Base-by-base conservation (phyloP, 176 grass and related monocot species). In the Carex scoparia region DNA sequence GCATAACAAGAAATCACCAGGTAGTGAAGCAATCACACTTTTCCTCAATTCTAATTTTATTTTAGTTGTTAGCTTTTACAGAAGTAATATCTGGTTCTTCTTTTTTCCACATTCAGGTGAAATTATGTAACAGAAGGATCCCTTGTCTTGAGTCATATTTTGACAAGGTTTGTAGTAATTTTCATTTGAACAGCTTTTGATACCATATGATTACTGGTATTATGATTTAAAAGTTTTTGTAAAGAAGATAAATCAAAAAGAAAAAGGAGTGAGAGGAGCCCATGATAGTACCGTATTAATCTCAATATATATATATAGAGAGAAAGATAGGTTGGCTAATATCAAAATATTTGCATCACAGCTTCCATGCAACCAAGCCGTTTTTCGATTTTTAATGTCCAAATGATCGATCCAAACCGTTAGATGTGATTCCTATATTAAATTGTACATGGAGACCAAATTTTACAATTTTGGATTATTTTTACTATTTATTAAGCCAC, bases 1-100 rank as follows among this genome's bases (percentile, higher is more conserved):
- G 92, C 83, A 92, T 97, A 85, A 94, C 81, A 75, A 87, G 90
- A 48, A 91, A 97, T 73, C 87, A 97, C 68, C 92, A 94, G 94
- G 92, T 90, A 87, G 59, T 83, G 46, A 56, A 77, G 0, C 49
- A 76, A 55, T 87, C 8, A 33, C 35, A 8, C 28, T 46, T 84
- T 84, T 55, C 31, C 44, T 64, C 19, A 32, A 18, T 44, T 40
- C 12, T 65, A 38, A 30, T 66, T 1, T 73, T 31, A 27, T 68
- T 85, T 85, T 18, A 5, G n/a, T 42, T 81, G 51, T 55, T 81
- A 84, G 15, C 69, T 49, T 19, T 83, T 82, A 58, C 38, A 64
- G 67, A 3, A 82, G 33, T 62, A 35, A 48, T 85, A 69, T 40
- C 13, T 14, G 9, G 58, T 37, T 40, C 38, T 42, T n/a, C 84